Evolutionary conservation across 768 basidiomycete genomes (phyloP), one percentile per base, ranked within the genome.

Genomic region (Lactarius quietus): DNA sequence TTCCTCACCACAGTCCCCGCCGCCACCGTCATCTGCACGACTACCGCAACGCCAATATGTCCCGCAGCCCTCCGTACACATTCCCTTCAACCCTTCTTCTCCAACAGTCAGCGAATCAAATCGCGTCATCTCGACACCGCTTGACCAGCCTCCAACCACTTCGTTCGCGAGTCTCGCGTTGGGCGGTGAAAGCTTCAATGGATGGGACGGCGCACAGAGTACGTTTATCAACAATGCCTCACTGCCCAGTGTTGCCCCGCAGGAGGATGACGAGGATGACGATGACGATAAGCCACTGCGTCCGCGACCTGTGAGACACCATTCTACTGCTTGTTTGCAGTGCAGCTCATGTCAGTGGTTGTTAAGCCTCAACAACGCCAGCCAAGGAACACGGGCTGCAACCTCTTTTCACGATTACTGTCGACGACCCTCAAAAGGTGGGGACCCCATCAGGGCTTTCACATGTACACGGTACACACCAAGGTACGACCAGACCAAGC

Each of bases 381-480:
- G 66, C 71, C 28, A 74, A 71, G 51, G 72, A 85, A 58, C 82
- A 80, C 61, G 80, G 80, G 1, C 71, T 88, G 41, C 84, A 82
- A 62, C 90, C 92, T 26, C 79, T 90, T 29, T 98, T 97, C 74
- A 75, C 83, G 9, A 93, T 99, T 68, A 85, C 90, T 0, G 94
- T 99, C n/a, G 92, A 93, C 60, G 97, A 99, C 75, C 97, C 97
- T 6, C 95, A 98, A 70, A 93, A 91, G 70, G 91, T 98, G 97
- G 97, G n/a, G 93, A 95, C 72, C 92, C 95, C 1, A 92, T 98
- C 56, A 88, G 92, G 63, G 86, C 88, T 18, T 97, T 93, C 73
- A 97, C 92, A 94, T 98, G 79, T 99, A 98, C 74, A 99, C 97
- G 2, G 93, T 99, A 1, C 89, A 93, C 65, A 97, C 95, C 17